Evolutionary conservation across 2,329 filamentous ascomycete genomes (phyloP), one percentile per base, ranked within the genome.

Genomic region (Claviceps humidiphila): DNA sequence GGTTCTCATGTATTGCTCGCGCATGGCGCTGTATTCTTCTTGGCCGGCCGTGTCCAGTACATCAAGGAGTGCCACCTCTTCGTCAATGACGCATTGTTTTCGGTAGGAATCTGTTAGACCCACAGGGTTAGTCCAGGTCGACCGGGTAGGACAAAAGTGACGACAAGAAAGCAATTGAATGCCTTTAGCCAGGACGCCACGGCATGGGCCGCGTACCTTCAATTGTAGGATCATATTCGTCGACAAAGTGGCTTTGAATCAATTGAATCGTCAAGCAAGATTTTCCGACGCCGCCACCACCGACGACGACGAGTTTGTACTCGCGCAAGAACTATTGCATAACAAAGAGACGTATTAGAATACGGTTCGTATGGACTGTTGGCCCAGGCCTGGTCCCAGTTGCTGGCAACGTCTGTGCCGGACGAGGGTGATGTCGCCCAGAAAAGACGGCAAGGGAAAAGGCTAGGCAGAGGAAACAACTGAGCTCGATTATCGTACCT

Each of bases 1-100:
- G 24, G 91, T 97, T 64, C 93, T 85, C 91, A 98, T 98, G 79
- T 97, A 98, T 74, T 97, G 93, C 76, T 98, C 93, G 67, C 93
- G 81, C 93, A 98, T 97, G 51, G 93, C 93, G 53, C 90, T 95
- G 76, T 97, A 98, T 74, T 98, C 93, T 73, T 98, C 93, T 71
- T 98, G 93, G 55, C 93, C 93, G 57, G 93, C 93, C 51, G 93
- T 98, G 71, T 98, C 93, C 68, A 97, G 84, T 58, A 98, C 93
- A 71, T 98, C 93, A 70, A 98, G 85, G 55, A 98, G 81, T 50
- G 93, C 93, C 60, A 96, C 89, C 73, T 98, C 93, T 63, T 97
- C 93, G 68, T 98, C 93, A 69, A 98, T 95, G 62, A 95, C 85
- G 70, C 93, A 97, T 79, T 97, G 93, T 84, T 98, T 98, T 76